Base-by-base conservation (phyloP, 139 green algal genomes). In the Chlamydomonas asymmetrica region DNA sequence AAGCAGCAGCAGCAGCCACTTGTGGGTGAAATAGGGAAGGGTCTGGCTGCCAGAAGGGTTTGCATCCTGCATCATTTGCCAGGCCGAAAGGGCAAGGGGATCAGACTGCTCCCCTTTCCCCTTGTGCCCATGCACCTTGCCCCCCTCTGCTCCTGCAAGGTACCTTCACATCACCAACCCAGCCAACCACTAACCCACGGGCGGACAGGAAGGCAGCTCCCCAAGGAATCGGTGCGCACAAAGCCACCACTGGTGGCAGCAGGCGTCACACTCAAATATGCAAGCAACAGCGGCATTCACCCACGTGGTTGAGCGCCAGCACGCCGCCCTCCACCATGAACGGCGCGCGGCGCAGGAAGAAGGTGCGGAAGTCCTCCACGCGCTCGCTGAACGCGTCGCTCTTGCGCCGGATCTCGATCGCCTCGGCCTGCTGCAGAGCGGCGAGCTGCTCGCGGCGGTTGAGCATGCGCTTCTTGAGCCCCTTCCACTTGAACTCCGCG, bases 401-500 rank as follows among this genome's bases (percentile, higher is more conserved):
- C 74, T 91, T 89, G 65, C 87, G 85, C 49, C 93, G 87, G 77
- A 97, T 93, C 52, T 94, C 88, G 43, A 91, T 83, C 4, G 90
- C 91, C 87, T 89, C 84, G 0, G 80, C 84, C 87, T 95, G 90
- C 81, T 96, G 91, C 74, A 93, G 73, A 1, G 82, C 66, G 1
- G 88, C 80, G 62, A 97, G 79, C 81, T 88, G 79, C 84, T 94
- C 91, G 45, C 87, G 78, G 43, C 89, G 82, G 70, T 93, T 88
- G 37, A 94, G 90, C 92, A 97, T 94, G 84, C 95, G 93, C 79
- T 96, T 96, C 80, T 94, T 93, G 27, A 97, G 82, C 18, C 70
- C 32, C 82, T 60, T 90, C 90, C 85, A 91, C 63, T 82, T 84
- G 71, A 84, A 80, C 66, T 91, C 85, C 4, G 80, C 85, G 37